These are phyloP conservation scores for Neofusicoccum laricinum DNA, from an alignment of 2,329 filamentous ascomycete species.

Conservation along the genomic window DNA sequence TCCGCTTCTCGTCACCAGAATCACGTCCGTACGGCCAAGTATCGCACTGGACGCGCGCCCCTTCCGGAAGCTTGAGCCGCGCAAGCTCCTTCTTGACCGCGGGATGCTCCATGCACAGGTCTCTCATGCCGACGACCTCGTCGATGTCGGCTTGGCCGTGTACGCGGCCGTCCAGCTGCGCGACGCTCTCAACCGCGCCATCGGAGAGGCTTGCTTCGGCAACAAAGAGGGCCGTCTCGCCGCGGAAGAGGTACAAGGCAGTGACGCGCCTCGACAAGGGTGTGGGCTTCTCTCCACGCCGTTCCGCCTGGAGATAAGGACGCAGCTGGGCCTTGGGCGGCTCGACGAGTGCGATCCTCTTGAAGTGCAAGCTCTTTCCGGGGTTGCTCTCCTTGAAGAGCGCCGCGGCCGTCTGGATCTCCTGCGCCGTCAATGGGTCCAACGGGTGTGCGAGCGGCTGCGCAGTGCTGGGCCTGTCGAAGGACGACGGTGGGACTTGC, in stretches of 20 bases:
- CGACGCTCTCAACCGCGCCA: slow-evolving; percentile 23
- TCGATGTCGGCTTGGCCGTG: slow-evolving; percentile 51
- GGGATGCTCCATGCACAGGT: slow-evolving; percentile 1
- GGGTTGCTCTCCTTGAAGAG: not conserved
- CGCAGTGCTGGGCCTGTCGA: not conserved
- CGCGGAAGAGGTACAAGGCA: slow-evolving; percentile 36
- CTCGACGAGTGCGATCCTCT: slow-evolving; percentile 47
- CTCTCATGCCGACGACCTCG: slow-evolving; percentile 42
- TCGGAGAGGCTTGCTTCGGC: slow-evolving; percentile 29
- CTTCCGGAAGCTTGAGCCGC: not conserved
- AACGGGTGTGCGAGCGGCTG: not conserved
- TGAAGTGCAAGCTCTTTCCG: not conserved
- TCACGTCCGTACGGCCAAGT: not conserved
- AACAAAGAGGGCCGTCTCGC: slow-evolving; percentile 34
- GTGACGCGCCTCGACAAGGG: slow-evolving; percentile 37
- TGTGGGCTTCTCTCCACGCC: slow-evolving; percentile 25
- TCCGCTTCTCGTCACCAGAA: not conserved
- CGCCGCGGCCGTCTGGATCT: not conserved
- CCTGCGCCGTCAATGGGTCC: not conserved
- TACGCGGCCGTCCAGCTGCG: slow-evolving; percentile 44
- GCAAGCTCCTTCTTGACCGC: slow-evolving; percentile 2
- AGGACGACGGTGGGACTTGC: not conserved
- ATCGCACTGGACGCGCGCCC: not conserved
- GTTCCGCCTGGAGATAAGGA: slow-evolving; percentile 45
- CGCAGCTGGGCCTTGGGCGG: slow-evolving; percentile 50